Conservation (phyloP, 139 green algal species). For the Asterochloris sp. region DNA sequence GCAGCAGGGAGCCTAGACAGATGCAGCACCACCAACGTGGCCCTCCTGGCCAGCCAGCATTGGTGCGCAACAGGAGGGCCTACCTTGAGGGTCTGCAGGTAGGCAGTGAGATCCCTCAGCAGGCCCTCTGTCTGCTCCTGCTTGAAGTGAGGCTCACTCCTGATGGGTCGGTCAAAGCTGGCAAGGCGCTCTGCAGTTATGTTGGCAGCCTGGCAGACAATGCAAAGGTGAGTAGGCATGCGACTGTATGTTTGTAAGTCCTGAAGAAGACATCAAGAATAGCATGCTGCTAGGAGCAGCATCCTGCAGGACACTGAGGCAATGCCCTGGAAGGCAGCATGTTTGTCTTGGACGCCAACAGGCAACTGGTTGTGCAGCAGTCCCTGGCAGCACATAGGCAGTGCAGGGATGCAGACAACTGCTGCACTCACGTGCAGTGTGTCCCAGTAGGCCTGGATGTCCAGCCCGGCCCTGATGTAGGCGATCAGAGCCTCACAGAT, state of each 20-base stretch:
- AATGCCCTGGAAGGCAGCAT: neutral
- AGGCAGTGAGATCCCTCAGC: conserved; percentile 50
- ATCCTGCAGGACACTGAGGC: too few relatives aligned
- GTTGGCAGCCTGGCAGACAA: conserved; percentile 11
- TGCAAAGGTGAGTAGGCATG: neutral
- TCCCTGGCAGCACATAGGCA: too few relatives aligned
- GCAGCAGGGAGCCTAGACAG: too few relatives aligned
- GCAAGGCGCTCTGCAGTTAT: conserved; percentile 55
- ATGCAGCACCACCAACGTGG: neutral
- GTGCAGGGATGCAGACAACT: neutral
- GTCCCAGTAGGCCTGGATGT: conserved; percentile 31
- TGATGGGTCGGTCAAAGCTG: conserved; percentile 62
- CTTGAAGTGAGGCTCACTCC: conserved; percentile 42
- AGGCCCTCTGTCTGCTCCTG: conserved; percentile 41
- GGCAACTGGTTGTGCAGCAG: too few relatives aligned
- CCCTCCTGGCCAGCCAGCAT: too few relatives aligned
- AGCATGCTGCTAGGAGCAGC: too few relatives aligned
- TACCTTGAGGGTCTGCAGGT: conserved; percentile 51
- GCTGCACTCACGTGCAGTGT: conserved; percentile 3
- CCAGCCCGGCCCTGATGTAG: conserved; percentile 31
- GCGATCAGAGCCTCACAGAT: conserved; percentile 69
- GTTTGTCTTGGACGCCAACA: too few relatives aligned
- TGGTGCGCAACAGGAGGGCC: neutral
- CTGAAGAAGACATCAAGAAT: too few relatives aligned
- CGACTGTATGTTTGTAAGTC: neutral